These are phyloP conservation scores for Tephrocybe sp. DNA, from an alignment of 768 basidiomycete species.

Conservation along the genomic window DNA sequence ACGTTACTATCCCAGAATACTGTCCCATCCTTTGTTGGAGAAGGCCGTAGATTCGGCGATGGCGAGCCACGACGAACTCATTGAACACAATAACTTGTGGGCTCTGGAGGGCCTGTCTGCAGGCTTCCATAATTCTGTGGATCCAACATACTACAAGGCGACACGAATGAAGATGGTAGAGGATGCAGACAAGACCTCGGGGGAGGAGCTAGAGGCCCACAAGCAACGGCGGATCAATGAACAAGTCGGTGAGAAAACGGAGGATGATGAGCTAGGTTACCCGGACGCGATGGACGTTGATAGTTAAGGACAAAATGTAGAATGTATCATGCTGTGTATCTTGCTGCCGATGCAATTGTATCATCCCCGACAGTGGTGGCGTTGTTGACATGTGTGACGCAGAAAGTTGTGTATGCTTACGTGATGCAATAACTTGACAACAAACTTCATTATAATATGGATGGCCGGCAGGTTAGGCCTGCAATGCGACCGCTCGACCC, in stretches of 20 bases:
- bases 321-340: not conserved
- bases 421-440: no score
- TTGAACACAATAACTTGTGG: slow-evolving; percentile 54
- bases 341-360: not conserved
- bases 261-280: slow-evolving; percentile 16
- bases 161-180: slow-evolving; percentile 55
- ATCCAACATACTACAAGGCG: slow-evolving; percentile 58
- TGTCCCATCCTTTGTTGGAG: slow-evolving; percentile 60
- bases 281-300: slow-evolving; percentile 21
- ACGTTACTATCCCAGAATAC: slow-evolving; percentile 74
- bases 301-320: not conserved
- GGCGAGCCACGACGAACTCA: slow-evolving; percentile 29
- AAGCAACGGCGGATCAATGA: slow-evolving; percentile 30
- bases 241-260: slow-evolving; percentile 19
- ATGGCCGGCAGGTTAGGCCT: no score
- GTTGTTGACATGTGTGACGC: no score
- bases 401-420: no score
- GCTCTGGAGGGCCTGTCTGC: slow-evolving; percentile 69
- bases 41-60: slow-evolving; percentile 39
- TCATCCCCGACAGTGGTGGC: no score
- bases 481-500: no score
- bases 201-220: slow-evolving; percentile 38
- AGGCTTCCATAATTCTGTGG: slow-evolving; percentile 67
- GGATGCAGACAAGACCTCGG: slow-evolving; percentile 55
- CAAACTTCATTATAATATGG: no score